Conservation (phyloP, 2,329 filamentous ascomycete species). For the Curvularia sp. region DNA sequence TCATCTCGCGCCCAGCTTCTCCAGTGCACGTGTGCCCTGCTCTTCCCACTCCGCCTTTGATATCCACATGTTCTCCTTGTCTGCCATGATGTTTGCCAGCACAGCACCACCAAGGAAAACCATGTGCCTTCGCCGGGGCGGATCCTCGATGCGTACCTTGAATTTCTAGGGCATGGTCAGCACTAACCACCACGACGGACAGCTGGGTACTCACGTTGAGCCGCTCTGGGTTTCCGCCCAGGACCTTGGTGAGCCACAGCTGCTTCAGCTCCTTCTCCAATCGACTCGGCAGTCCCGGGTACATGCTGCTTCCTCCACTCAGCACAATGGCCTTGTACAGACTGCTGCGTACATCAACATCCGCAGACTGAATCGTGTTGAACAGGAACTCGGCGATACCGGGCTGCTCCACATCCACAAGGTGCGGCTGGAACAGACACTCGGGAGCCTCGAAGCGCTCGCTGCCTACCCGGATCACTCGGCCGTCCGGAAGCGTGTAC, state of each 20-base stretch:
- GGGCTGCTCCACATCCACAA: constrained; percentile 96
- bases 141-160: constrained; percentile 99
- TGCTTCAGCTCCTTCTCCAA: constrained; percentile 99
- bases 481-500: constrained; percentile 95
- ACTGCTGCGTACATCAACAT: constrained; percentile 91
- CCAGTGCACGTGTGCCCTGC: constrained; percentile 80
- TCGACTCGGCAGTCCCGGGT: constrained; percentile 90
- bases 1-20: constrained; percentile 90
- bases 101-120: constrained; percentile 98
- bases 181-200: not conserved
- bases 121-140: constrained; percentile 95
- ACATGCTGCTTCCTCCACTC: constrained; percentile 98
- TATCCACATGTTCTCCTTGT: constrained; percentile 99
- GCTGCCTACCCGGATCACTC: constrained; percentile 93
- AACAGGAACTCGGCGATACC: constrained; percentile 97
- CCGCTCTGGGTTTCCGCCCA: constrained; percentile 90
- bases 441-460: constrained; percentile 98
- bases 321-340: constrained; percentile 98
- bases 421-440: constrained; percentile 96
- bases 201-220: constrained; percentile 64
- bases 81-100: constrained; percentile 97
- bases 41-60: constrained; percentile 97
- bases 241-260: constrained; percentile 91
- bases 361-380: constrained; percentile 96
- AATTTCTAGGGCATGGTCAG: constrained; percentile 72